Base-by-base conservation (phyloP, 2,329 filamentous ascomycete species). In the Mycogone perniciosa region DNA sequence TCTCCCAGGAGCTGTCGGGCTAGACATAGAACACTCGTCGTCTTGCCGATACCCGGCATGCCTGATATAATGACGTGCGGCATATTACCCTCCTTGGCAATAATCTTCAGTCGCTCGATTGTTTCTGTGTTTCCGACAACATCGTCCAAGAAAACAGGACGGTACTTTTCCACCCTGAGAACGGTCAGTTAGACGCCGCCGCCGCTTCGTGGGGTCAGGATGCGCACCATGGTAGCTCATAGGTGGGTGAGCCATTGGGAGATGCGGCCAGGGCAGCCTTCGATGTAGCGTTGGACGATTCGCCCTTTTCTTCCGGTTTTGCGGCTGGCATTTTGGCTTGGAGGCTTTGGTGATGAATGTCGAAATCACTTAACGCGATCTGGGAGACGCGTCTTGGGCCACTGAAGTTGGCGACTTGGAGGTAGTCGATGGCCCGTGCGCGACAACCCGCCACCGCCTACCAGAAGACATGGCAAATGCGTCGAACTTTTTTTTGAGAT, bases 61-160 rank as follows among this genome's bases (percentile, higher is more conserved):
- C 93, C 93, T n/a, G 89, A 96, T 63, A 99, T 97, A 71, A 99
- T 97, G 64, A 99, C 83, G 71, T 99, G 93, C 2, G 93, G 93
- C 91, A 99, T 96, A 72, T 99, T 99, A 61, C 93, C 93, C 73
- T 97, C 93, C 70, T 91, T 93, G 43, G 93, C 91, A 61, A 99
- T 97, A 63, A 99, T 97, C 67, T 97, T 97, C 62, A 99, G 76
- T 50, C 93, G 87, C 69, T 97, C 92, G 62, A 99, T 90, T 1
- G 93, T 99, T 68, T 99, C 93, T 20, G 89, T 95, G 70, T 99
- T 99, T 64, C 93, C 93, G 49, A 99, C 93, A 48, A 99, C 85
- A 72, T 99, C 92, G 71, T 97, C 90, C 31, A 99, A 83, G 70
- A 95, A 95, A 48, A 95, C 80, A 1, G 93, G 93, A 37, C 93